Evolutionary conservation across 225 moss, liverwort and hornwort genomes (phyloP).

Genomic region (Asterella californica): DNA sequence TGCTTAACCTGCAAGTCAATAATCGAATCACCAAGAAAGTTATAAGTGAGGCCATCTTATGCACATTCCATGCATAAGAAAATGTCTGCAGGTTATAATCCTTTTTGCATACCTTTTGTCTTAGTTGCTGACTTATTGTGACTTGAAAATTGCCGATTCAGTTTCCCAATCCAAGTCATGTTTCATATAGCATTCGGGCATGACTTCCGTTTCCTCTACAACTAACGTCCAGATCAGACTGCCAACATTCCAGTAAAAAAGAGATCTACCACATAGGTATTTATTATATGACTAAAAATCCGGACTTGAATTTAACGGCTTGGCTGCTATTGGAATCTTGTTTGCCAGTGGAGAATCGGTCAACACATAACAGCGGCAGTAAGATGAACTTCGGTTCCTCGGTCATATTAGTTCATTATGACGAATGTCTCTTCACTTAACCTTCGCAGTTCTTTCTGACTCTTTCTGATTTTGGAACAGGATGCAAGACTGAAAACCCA

Average conservation of each 20-base stretch:
- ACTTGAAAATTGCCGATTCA: background rate
- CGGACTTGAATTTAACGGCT: no score
- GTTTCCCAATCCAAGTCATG: background rate
- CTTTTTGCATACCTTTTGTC: no score
- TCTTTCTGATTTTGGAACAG: background rate
- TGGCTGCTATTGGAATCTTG: no score
- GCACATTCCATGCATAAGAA: no score
- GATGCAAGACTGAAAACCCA: background rate
- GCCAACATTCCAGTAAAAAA: background rate
- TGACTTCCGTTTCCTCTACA: background rate
- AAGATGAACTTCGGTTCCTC: no score
- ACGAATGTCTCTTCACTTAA: background rate
- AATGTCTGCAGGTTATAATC: no score
- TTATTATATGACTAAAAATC: no score
- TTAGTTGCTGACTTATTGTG: no score
- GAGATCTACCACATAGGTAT: no score
- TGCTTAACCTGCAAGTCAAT: conserved; percentile 61
- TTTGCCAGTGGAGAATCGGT: no score
- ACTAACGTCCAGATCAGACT: background rate
- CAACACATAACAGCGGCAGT: no score
- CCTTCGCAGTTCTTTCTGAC: background rate
- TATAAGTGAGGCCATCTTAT: background rate
- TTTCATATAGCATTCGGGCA: background rate
- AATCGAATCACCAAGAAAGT: background rate
- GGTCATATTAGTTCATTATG: no score